Evolutionary conservation across 768 basidiomycete genomes (phyloP).

Genomic region (Tricholoma flavovirens): DNA sequence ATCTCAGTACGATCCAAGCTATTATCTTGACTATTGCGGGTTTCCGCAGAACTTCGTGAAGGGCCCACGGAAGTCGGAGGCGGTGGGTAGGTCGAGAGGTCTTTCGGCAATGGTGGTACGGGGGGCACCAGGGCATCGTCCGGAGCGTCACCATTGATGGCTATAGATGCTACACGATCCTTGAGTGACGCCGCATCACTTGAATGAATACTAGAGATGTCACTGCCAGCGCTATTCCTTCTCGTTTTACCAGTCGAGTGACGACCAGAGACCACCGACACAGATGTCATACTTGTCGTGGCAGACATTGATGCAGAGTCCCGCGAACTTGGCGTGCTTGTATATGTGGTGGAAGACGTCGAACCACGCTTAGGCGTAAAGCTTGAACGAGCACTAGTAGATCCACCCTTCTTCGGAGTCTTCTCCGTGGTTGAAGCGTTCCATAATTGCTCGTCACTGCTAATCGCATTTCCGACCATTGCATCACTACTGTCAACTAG

Average conservation of each 20-base stretch:
- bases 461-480: slow-evolving; percentile 36
- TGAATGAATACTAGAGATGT: slow-evolving; percentile 72
- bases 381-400: slow-evolving; percentile 57
- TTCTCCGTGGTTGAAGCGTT: slow-evolving; percentile 48
- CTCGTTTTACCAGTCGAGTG: slow-evolving; percentile 64
- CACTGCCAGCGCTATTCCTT: slow-evolving; percentile 84
- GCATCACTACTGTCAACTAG: slow-evolving; percentile 36
- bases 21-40: slow-evolving; percentile 37
- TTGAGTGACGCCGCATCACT: slow-evolving; percentile 57
- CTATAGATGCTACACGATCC: slow-evolving; percentile 62
- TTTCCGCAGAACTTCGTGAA: slow-evolving; percentile 29
- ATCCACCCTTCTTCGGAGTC: slow-evolving; percentile 59
- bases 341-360: slow-evolving; percentile 82
- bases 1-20: slow-evolving; percentile 50
- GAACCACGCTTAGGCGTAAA: slow-evolving; percentile 86
- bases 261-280: slow-evolving; percentile 65
- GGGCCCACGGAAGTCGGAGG: slow-evolving; percentile 59
- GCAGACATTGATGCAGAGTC: slow-evolving; percentile 83
- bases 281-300: slow-evolving; percentile 72
- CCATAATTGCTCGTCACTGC: slow-evolving; percentile 53
- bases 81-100: slow-evolving; percentile 71
- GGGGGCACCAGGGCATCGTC: slow-evolving; percentile 79
- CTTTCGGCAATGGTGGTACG: slow-evolving; percentile 90
- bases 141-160: slow-evolving; percentile 49
- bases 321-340: slow-evolving; percentile 77